Base-by-base conservation (phyloP, 2,329 filamentous ascomycete species). In the Basipetospora chlamydospora region DNA sequence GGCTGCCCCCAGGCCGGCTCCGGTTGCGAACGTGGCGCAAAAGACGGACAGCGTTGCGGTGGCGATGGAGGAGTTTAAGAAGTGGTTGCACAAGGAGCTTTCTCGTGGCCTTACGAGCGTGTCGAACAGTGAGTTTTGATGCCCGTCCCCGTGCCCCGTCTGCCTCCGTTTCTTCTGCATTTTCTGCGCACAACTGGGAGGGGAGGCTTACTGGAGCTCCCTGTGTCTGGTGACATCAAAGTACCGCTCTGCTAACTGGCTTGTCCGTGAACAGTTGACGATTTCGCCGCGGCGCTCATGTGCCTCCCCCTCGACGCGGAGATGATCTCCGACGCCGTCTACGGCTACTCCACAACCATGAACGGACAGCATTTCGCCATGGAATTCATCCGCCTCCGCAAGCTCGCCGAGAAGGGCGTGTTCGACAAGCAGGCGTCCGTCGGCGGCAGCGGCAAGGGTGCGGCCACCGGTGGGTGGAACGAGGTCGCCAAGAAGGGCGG, bases 401-500 rank as follows among this genome's bases (percentile, higher is more conserved):
- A 82, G 66, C 73, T 92, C 2, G 88, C 90, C 1, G 88, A 96
- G 47, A 90, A 87, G 63, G 90, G 90, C 26, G 72, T 95, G 28
- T 67, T 93, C 13, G 81, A 86, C 54, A 79, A 83, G 48, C 73
- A 81, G 38, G 67, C 74, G 12, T 65, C 70, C 16, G 67, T 60
- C 34, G 60, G 62, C 25, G 70, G 61, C 38, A 69, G 73, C 3
- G 67, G 63, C 43, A 51, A 67, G 50, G 39, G 56, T 48, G 42
- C 63, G 55, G 44, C 58, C 34, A 50, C 59, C 18, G 77, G 82
- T 38, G 88, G 88, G 15, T 98, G 90, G 90, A 94, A 71, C 47
- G 90, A 96, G 60, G 90, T 98, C 36, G 90, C 90, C 2, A 96
- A 96, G 77, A 95, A 95, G 67, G 80, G 81, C 33, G 59, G 62